Conservation (phyloP, 2,329 filamentous ascomycete genomes). For the Fusarium keratoplasticum region DNA sequence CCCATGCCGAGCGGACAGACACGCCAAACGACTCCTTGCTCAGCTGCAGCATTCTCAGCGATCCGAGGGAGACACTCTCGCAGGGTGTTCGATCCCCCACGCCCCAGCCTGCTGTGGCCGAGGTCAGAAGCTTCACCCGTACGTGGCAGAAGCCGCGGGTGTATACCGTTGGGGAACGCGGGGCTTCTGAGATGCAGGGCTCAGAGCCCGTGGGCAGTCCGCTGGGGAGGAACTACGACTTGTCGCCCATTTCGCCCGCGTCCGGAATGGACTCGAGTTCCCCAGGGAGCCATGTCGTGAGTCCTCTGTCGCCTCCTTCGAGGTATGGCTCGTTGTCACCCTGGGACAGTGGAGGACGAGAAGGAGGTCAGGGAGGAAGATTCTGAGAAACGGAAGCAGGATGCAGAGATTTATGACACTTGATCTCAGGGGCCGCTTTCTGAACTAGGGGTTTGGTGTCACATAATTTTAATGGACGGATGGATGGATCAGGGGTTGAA, state of each 20-base stretch:
- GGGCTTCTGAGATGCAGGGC: slow-evolving; percentile 12
- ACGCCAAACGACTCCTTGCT: slow-evolving; percentile 29
- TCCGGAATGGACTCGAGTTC: slow-evolving; percentile 5
- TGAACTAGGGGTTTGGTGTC: slow-evolving; percentile 21
- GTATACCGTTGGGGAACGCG: slow-evolving; percentile 33
- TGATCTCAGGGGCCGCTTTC: not conserved
- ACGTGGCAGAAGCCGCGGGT: slow-evolving; percentile 38
- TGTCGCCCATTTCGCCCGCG: slow-evolving; percentile 14
- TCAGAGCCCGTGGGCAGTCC: not conserved
- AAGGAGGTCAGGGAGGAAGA: not conserved
- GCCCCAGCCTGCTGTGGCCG: slow-evolving; percentile 41
- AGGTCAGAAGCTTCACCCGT: slow-evolving; percentile 38
- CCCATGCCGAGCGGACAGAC: slow-evolving; percentile 5
- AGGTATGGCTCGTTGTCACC: slow-evolving; percentile 20
- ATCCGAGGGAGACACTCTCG: slow-evolving; percentile 34
- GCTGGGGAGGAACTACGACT: not conserved
- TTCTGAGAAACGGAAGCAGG: not conserved
- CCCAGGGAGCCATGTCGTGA: not conserved
- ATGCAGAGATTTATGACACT: not conserved
- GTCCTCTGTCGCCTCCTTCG: slow-evolving; percentile 18
- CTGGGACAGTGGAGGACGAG: not conserved
- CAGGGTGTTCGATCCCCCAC: slow-evolving; percentile 34
- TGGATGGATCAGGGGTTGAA: not conserved
- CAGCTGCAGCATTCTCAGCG: slow-evolving; percentile 21
- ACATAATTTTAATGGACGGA: not conserved